Conservation (phyloP, 805 yeast genomes). For the Zygosaccharomyces rouxii region DNA sequence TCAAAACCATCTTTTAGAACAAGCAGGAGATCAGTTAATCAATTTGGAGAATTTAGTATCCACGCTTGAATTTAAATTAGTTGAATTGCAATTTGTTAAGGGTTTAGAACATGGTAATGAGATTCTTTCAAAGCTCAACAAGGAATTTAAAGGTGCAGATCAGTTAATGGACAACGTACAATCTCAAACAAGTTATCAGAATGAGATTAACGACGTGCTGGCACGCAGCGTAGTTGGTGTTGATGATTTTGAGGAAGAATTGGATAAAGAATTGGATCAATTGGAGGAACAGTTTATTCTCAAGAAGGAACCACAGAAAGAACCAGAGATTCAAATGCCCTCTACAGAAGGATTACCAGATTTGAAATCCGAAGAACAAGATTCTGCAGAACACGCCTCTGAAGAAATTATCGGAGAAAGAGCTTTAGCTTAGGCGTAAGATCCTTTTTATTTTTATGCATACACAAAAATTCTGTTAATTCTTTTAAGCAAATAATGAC, state of each 20-base stretch:
- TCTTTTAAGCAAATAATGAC: conserved; percentile 1
- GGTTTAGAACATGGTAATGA: conserved; percentile 80
- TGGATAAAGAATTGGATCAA: conserved; percentile 56
- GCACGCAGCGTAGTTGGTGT: conserved; percentile 35
- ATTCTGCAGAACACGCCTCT: neutral
- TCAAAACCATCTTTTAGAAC: conserved; percentile 66
- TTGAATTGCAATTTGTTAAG: conserved; percentile 77
- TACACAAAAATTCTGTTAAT: neutral
- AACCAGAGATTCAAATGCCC: conserved; percentile 21
- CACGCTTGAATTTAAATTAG: conserved; percentile 80
- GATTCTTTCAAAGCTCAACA: conserved; percentile 69
- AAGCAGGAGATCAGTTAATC: conserved; percentile 72
- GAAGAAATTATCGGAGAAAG: neutral
- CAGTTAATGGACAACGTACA: conserved; percentile 76
- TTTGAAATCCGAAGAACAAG: conserved; percentile 1
- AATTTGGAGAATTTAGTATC: conserved; percentile 74
- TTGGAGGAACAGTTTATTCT: conserved; percentile 48
- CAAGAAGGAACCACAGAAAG: conserved; percentile 20
- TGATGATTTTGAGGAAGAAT: conserved; percentile 47
- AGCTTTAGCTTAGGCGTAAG: neutral
- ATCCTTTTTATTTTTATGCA: neutral
- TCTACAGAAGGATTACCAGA: conserved; percentile 31
- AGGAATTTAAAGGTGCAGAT: conserved; percentile 78
- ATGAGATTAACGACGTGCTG: conserved; percentile 59
- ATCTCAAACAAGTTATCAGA: conserved; percentile 75